Evolutionary conservation across 495 filamentous ascomycete genomes (phyloP).

Genomic region (Lindgomyces ingoldianus): DNA sequence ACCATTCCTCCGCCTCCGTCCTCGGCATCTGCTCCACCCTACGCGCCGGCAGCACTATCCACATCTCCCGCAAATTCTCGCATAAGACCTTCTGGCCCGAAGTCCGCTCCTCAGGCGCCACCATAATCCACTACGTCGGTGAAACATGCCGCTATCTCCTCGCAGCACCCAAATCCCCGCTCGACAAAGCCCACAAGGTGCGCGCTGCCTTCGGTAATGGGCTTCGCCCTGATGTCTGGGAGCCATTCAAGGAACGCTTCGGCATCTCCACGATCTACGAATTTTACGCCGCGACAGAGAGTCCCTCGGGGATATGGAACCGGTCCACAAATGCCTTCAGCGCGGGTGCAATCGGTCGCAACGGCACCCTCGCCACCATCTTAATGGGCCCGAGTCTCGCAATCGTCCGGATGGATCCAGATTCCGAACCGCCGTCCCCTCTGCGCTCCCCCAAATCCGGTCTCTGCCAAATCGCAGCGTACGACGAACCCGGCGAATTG

Average conservation of each 20-base stretch:
- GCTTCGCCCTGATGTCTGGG: slow-evolving; percentile 89
- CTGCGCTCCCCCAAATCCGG: slow-evolving; percentile 71
- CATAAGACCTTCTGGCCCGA: slow-evolving; percentile 81
- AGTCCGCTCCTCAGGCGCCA: slow-evolving; percentile 69
- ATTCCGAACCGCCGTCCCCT: slow-evolving; percentile 70
- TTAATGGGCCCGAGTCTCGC: slow-evolving; percentile 55
- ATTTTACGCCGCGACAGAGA: slow-evolving; percentile 91
- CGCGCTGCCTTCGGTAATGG: slow-evolving; percentile 90
- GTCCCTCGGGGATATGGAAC: slow-evolving; percentile 72
- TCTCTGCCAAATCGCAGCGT: slow-evolving; percentile 62
- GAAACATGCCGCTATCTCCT: slow-evolving; percentile 93
- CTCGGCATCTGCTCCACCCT: slow-evolving; percentile 67
- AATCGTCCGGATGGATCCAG: slow-evolving; percentile 63
- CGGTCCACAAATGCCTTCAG: slow-evolving; percentile 70
- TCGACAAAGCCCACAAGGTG: slow-evolving; percentile 76
- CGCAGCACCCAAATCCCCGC: slow-evolving; percentile 64
- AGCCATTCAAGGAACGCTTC: slow-evolving; percentile 83
- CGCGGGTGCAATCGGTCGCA: slow-evolving; percentile 79
- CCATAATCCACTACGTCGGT: slow-evolving; percentile 90
- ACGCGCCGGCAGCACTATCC: slow-evolving; percentile 62
- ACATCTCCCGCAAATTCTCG: slow-evolving; percentile 79
- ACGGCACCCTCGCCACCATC: slow-evolving; percentile 61
- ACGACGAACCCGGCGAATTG: slow-evolving; percentile 76
- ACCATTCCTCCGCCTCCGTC: slow-evolving; percentile 80
- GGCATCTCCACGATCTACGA: slow-evolving; percentile 77